Conservation (phyloP, 192 early-diverging fungal species). For the Backusella tarrabulga region DNA sequence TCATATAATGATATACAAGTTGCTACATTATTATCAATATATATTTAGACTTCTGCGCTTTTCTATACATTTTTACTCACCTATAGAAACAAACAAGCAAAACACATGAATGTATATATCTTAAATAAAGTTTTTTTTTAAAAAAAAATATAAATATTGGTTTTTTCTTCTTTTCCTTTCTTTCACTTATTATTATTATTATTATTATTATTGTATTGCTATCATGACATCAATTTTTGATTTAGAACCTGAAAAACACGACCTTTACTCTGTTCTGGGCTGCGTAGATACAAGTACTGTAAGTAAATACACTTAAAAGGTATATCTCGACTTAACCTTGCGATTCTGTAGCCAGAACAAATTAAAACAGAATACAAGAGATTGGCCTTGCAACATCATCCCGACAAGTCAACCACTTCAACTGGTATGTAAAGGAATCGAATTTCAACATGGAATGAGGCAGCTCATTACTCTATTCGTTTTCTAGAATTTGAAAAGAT, state of each 20-base stretch:
- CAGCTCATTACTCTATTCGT: not conserved
- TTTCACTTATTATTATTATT: not conserved
- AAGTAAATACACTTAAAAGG: not conserved
- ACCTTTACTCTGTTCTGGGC: conserved; percentile 11
- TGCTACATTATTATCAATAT: not conserved
- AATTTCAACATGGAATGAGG: not conserved
- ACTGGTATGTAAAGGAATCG: not conserved
- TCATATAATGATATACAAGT: not conserved
- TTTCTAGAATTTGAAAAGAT: conserved; percentile 13
- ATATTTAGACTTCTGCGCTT: not conserved
- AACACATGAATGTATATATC: not conserved
- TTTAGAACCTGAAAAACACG: not conserved
- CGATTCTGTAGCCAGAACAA: conserved; percentile 20
- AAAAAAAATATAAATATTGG: not conserved
- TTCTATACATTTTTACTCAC: not conserved
- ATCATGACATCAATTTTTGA: conserved; percentile 6
- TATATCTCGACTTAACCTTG: not conserved
- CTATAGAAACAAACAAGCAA: not conserved
- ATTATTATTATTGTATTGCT: not conserved
- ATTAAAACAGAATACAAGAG: conserved; percentile 31
- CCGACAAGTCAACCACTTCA: conserved; percentile 22
- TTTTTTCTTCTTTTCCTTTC: not conserved
- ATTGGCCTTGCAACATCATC: conserved; percentile 28
- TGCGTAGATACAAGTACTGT: conserved; percentile 11
- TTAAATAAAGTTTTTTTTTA: not conserved